Evolutionary conservation across 345 rosid species (phyloP).

Genomic region (Gossypium thurberi): DNA sequence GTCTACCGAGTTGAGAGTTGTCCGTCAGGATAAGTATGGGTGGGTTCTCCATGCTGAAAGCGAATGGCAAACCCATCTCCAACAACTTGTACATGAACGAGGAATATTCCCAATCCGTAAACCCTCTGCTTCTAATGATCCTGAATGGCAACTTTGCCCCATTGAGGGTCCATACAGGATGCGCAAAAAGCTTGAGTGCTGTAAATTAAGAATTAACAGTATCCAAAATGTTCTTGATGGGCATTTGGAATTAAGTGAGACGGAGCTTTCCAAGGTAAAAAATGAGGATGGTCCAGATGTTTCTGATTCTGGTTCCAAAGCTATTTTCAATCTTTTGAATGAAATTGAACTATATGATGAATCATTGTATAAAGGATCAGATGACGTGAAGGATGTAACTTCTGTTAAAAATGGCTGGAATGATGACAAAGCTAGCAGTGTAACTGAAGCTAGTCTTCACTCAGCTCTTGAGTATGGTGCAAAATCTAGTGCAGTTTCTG

Average conservation of each 20-base stretch:
- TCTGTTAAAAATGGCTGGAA: constrained; percentile 73
- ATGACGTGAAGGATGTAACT: constrained; percentile 45
- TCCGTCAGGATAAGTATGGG: constrained; percentile 98
- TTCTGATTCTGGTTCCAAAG: constrained; percentile 63
- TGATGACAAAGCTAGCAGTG: constrained; percentile 82
- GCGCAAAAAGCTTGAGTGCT: constrained; percentile 96
- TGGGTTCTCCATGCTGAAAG: constrained; percentile 99
- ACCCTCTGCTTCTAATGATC: constrained; percentile 50
- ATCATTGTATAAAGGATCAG: constrained; percentile 41
- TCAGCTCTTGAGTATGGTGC: constrained; percentile 88
- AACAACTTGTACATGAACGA: constrained; percentile 94
- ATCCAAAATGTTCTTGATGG: constrained; percentile 76
- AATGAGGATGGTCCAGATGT: constrained; percentile 50
- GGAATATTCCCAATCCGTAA: constrained; percentile 86
- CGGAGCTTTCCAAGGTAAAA: constrained; percentile 49
- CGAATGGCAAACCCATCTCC: constrained; percentile 95
- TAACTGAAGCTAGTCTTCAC: constrained; percentile 93
- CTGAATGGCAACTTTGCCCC: constrained; percentile 98
- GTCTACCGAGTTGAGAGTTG: constrained; percentile 98
- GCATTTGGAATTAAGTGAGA: constrained; percentile 65
- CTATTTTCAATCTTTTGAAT: constrained; percentile 50
- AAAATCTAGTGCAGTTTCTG: constrained; percentile 67
- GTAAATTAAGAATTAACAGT: constrained; percentile 70
- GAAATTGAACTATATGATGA: constrained; percentile 58
- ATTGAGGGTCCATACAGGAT: constrained; percentile 99